phyloP scores from a whole-genome alignment of 495 filamentous ascomycete genomes.

The Eremomyces bilateralis region DNA sequence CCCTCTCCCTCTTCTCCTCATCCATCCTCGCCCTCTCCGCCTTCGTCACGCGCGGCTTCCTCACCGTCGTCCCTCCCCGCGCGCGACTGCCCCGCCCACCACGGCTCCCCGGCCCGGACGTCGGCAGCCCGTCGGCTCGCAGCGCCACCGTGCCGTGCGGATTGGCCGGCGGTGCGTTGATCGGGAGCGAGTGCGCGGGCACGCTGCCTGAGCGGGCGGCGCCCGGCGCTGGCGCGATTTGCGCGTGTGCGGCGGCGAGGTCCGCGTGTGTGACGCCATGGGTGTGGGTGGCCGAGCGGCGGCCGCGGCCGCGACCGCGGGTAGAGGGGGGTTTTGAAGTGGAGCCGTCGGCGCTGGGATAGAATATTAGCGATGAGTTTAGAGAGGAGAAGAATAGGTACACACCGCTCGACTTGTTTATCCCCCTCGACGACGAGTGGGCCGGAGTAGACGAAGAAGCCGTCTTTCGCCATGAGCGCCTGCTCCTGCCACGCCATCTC shows the following conservation, averaged over 20 bases:
- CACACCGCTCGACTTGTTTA: conserved; percentile 62
- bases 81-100: conserved; percentile 35
- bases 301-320: conserved; percentile 54
- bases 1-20: conserved; percentile 47
- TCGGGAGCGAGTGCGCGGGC: no score
- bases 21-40: conserved; percentile 41
- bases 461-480: conserved; percentile 74
- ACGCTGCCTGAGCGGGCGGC: no score
- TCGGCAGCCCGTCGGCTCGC: no score
- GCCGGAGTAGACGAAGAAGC: conserved; percentile 24
- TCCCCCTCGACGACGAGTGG: conserved; percentile 52
- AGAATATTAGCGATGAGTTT: conserved; percentile 14
- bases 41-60: conserved; percentile 68
- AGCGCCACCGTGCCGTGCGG: no score
- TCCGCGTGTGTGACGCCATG: no score
- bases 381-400: conserved; percentile 5
- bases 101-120: conserved; percentile 20
- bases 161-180: no score
- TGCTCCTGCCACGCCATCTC: conserved; percentile 92
- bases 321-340: no score
- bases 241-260: no score
- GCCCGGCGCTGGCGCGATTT: no score
- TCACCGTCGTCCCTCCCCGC: conserved; percentile 51
- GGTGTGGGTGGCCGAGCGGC: conserved; percentile 25
- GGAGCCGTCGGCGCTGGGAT: conserved; percentile 46